These are phyloP conservation scores for Sarcocystis neurona DNA, from an alignment of 169 alveolate species.

Conservation along the genomic window DNA sequence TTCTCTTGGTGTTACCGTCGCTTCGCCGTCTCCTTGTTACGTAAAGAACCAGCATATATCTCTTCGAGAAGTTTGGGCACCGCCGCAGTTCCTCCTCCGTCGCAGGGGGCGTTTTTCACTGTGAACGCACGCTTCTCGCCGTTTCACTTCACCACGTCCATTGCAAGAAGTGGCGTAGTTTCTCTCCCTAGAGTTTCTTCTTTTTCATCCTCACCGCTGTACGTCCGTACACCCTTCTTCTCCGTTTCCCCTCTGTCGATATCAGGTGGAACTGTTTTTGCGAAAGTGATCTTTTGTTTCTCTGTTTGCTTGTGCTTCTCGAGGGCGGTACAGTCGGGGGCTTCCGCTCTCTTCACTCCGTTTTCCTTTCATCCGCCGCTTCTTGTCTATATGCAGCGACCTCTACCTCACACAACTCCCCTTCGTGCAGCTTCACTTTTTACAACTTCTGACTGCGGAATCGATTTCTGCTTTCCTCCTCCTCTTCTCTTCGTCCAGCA, in stretches of 20 bases:
- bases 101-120: too few species aligned
- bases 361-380: not conserved
- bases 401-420: not conserved
- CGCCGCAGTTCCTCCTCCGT: too few species aligned
- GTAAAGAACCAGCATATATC: too few species aligned
- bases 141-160: too few species aligned
- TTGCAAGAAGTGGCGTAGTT: too few species aligned
- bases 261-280: not conserved
- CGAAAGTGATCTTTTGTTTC: not conserved
- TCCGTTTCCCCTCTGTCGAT: not conserved
- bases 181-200: not conserved
- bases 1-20: too few species aligned
- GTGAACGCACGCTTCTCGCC: too few species aligned
- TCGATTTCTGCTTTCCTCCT: not conserved
- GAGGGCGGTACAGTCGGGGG: too few species aligned
- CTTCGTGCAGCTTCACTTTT: not conserved
- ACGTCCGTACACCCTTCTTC: not conserved
- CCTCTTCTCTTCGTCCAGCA: not conserved
- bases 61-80: too few species aligned
- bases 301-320: not conserved
- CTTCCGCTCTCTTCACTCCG: not conserved
- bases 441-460: too few species aligned
- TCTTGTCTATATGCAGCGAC: not conserved
- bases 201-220: not conserved
- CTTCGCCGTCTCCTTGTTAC: too few species aligned